Base-by-base conservation (phyloP, 2,329 filamentous ascomycete species). In the Claviceps sp. region DNA sequence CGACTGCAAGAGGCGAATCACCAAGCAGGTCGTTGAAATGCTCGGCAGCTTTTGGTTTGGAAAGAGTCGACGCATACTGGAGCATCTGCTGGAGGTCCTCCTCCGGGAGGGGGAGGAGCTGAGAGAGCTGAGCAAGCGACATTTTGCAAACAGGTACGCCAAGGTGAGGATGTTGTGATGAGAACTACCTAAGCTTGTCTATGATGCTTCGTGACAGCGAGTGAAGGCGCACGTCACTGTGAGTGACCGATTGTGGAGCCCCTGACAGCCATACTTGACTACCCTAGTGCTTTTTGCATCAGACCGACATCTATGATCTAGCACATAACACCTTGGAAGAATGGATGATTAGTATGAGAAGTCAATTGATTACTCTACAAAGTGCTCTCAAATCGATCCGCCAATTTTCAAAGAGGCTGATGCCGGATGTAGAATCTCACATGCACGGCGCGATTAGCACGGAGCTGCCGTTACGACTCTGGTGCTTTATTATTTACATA, bases 11-110 rank as follows among this genome's bases (percentile, higher is more conserved):
- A 1, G 89, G 80, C 6, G 87, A 89, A 65, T 95, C 89, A 48
- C 91, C 93, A 0, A 98, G 78, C 50, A 98, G 73, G 62, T 93
- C 89, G 65, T 83, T 85, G 55, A 98, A 84, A 67, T 97, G 89
- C 43, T 89, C 83, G 49, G 82, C 89, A 14, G 88, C 87, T 57
- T 85, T 86, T 49, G 81, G 70, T 62, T 85, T 89, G 20, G 89
- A 82, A 8, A 97, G 76, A 0, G 82, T 85, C 38, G 80, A 73
- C 2, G 87, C 82, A 65, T 96, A 96, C 47, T 87, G 81, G 58
- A 97, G 75, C 44, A 96, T 78, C 63, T 97, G 88, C 62, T 82
- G 80, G 36, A 97, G 74, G 42, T 91, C 89, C 13, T 87, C 82
- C 38, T 95, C 82, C 38, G 95, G 89, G 11, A 97, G 74, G 7